Base-by-base conservation (phyloP, 768 basidiomycete species). In the Trametes villosa region DNA sequence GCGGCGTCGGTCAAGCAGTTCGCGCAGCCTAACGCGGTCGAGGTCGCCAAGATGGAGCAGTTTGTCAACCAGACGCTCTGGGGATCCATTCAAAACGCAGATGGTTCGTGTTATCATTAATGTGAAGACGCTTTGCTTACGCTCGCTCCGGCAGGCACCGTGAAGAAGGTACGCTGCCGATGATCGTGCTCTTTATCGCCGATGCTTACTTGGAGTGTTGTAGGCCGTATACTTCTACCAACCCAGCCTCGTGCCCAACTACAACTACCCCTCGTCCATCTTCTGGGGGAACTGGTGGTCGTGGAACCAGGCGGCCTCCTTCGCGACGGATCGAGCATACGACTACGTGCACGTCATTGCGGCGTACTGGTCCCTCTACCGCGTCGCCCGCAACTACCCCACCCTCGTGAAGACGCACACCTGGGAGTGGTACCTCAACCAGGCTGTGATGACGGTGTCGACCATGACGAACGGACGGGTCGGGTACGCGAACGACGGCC, bases 391-490 rank as follows among this genome's bases (percentile, higher is more conserved):
- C 20, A 84, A 85, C 65, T 84, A 85, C 61, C 84, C 84, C 1
- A 62, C 72, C 20, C 78, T 85, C 7, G 77, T 80, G 15, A 78
- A 65, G 50, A 71, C 70, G 6, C 79, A 81, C 49, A 76, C 75
- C 5, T 85, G 83, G 83, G 76, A 82, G 54, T 85, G 82, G 82
- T 85, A 85, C 61, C 64, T 85, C 55, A 81, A 82, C 53, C 81
- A 83, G 65, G 82, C 83, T 0, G 81, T 83, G 7, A 58, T 75
- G 20, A 85, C 84, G 0, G 73, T 84, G 11, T 62, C 68, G 9
- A 70, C 75, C 5, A 79, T 83, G 81, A 82, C 81, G 11, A 71
- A 74, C 45, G 77, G 78, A 1, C 60, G 70, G 13, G 81, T 82
- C 1, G 82, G 81, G 13, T 83, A 75, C 65, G 76, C 73, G 1